A percentile compares a stretch with the other conserved stretches of the same genome.
Evolutionary conservation across 805 yeast genomes (phyloP).

Genomic region (Sugiyamaella boreocaroliniensis): DNA sequence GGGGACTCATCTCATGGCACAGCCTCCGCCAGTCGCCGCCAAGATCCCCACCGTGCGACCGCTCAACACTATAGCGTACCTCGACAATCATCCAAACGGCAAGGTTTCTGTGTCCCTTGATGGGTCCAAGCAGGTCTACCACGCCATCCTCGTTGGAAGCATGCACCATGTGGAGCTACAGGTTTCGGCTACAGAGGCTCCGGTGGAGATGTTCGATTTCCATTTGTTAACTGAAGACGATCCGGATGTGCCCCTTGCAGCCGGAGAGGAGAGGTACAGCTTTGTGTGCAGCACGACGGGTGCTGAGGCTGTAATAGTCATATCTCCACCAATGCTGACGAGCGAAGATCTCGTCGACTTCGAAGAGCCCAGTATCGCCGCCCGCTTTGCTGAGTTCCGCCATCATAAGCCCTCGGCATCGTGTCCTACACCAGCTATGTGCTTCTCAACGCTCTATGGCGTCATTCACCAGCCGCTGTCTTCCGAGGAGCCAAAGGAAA

Average conservation of each 20-base stretch:
- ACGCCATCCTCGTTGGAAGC: slow-evolving; percentile 16
- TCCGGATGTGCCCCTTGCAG: not conserved
- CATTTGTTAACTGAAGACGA: slow-evolving; percentile 2
- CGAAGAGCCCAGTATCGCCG: slow-evolving; percentile 43
- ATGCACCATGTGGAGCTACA: slow-evolving; percentile 21
- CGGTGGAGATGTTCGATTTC: slow-evolving; percentile 11
- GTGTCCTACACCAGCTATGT: slow-evolving; percentile 49
- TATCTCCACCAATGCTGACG: slow-evolving; percentile 34
- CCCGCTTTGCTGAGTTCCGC: slow-evolving; percentile 39
- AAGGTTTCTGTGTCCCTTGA: slow-evolving; percentile 10
- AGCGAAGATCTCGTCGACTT: slow-evolving; percentile 42
- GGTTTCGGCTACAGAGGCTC: not conserved
- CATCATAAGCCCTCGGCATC: slow-evolving; percentile 26
- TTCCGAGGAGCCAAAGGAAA: slow-evolving; percentile 46
- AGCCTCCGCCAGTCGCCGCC: slow-evolving; percentile 15
- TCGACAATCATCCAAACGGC: slow-evolving; percentile 14
- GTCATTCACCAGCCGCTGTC: slow-evolving; percentile 63
- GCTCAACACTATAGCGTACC: slow-evolving; percentile 6
- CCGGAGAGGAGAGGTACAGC: slow-evolving; percentile 10
- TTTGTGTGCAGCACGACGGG: slow-evolving; percentile 21
- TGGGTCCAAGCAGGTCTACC: slow-evolving; percentile 9
- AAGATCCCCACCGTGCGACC: slow-evolving; percentile 9
- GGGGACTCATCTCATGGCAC: slow-evolving; percentile 12
- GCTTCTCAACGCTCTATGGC: slow-evolving; percentile 54
- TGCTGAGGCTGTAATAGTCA: slow-evolving; percentile 15